These are phyloP conservation scores for Metschnikowia gelsemii DNA, from an alignment of 805 yeast genomes.

Conservation along the genomic window DNA sequence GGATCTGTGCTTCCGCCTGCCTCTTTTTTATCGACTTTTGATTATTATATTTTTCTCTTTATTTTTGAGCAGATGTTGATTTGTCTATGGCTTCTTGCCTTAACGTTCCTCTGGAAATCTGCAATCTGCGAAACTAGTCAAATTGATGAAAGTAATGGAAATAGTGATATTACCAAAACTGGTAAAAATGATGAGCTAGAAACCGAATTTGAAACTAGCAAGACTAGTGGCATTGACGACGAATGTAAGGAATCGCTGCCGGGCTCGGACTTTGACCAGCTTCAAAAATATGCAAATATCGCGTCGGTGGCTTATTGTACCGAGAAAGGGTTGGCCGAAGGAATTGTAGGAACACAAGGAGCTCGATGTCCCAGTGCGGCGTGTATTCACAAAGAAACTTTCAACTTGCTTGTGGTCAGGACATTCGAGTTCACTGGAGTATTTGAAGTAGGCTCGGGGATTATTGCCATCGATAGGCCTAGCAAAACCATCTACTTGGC, in stretches of 20 bases:
- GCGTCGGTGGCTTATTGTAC: slow-evolving; percentile 41
- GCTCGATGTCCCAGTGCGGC: slow-evolving; percentile 26
- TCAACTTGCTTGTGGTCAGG: slow-evolving; percentile 35
- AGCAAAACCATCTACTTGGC: slow-evolving; percentile 46
- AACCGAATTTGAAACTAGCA: no score
- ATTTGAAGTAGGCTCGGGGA: slow-evolving; percentile 55
- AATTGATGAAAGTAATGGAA: no score
- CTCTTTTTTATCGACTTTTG: no score
- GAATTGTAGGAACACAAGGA: slow-evolving; percentile 24
- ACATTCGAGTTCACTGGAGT: slow-evolving; percentile 42
- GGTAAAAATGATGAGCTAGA: no score
- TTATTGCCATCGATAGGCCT: slow-evolving; percentile 48
- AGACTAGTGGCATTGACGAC: no score
- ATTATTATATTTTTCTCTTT: no score
- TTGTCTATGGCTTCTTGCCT: slow-evolving; percentile 5
- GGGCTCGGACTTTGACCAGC: slow-evolving; percentile 26
- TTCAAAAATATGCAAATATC: slow-evolving; percentile 34
- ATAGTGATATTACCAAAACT: no score
- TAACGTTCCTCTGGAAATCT: background rate
- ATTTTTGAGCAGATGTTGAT: background rate
- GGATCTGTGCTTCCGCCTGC: no score
- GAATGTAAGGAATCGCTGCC: no score
- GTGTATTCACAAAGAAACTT: slow-evolving; percentile 24
- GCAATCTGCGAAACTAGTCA: background rate
- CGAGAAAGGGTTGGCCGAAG: slow-evolving; percentile 28